Conservation (phyloP, 164 flowering plant genomes). For the Kingdonia uniflora region DNA sequence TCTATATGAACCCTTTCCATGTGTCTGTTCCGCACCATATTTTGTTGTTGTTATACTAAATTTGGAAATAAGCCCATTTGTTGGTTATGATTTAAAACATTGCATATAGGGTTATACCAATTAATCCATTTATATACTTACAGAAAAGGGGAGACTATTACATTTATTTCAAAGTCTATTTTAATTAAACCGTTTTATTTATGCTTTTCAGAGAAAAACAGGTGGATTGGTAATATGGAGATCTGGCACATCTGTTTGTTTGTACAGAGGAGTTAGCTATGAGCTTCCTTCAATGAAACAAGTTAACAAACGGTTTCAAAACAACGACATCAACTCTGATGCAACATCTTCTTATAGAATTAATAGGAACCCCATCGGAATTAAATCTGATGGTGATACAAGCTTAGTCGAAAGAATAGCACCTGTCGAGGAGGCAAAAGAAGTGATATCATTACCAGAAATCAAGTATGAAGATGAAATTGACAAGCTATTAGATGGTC, state of each 20-base stretch:
- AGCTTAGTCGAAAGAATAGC: constrained; percentile 16
- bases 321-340: constrained; percentile 10
- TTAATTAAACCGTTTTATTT: constrained; percentile 1
- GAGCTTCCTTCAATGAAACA: constrained; percentile 37
- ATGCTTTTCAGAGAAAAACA: constrained; percentile 63
- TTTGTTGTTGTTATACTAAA: too few relatives aligned
- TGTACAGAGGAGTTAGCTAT: constrained; percentile 76
- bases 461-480: constrained; percentile 69
- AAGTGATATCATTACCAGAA: constrained; percentile 24
- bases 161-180: background rate
- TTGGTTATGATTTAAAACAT: too few relatives aligned
- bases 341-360: constrained; percentile 11
- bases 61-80: too few relatives aligned
- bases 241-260: constrained; percentile 66
- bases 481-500: constrained; percentile 58
- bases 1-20: too few relatives aligned
- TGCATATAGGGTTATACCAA: too few relatives aligned
- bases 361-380: constrained; percentile 10
- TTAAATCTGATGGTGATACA: constrained; percentile 9
- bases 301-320: constrained; percentile 20
- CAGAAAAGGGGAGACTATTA: background rate
- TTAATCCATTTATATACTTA: too few relatives aligned
- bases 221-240: constrained; percentile 97
- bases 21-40: too few relatives aligned
- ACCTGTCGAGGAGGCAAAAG: constrained; percentile 16